These are phyloP conservation scores for Saccharomyces uvarum DNA, from an alignment of 1,139 yeast species.

Conservation along the genomic window DNA sequence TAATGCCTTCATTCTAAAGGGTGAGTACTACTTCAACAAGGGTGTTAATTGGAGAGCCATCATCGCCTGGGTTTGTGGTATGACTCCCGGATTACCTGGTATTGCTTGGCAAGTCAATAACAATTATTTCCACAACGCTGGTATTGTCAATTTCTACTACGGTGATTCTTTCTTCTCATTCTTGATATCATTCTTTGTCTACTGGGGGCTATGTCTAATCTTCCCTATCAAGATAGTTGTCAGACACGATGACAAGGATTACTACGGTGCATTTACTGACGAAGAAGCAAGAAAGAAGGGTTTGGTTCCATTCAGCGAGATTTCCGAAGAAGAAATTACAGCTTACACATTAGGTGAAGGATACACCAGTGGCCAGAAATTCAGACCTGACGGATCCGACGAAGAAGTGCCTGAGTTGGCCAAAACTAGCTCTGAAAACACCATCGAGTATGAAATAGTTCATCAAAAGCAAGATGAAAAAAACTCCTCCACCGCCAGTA, in stretches of 20 bases:
- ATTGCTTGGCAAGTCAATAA: constrained; percentile 33
- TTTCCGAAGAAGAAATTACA: constrained; percentile 21
- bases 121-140: constrained; percentile 28
- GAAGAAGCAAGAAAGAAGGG: constrained; percentile 33
- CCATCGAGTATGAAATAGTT: neutral
- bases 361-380: neutral
- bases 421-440: neutral
- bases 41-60: constrained; percentile 42
- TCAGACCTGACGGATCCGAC: neutral
- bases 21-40: constrained; percentile 35
- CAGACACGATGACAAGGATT: constrained; percentile 35
- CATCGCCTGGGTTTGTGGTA: constrained; percentile 36
- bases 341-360: neutral
- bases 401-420: neutral
- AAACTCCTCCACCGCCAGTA: neutral
- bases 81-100: constrained; percentile 41
- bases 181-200: constrained; percentile 35
- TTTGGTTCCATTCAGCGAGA: constrained; percentile 29
- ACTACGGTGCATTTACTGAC: constrained; percentile 36
- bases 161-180: constrained; percentile 40
- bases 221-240: constrained; percentile 36
- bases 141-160: constrained; percentile 37
- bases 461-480: neutral
- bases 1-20: constrained; percentile 33
- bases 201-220: constrained; percentile 33